Conservation (phyloP, 1,284 basidiomycete species). For the Ganoderma sinense region DNA sequence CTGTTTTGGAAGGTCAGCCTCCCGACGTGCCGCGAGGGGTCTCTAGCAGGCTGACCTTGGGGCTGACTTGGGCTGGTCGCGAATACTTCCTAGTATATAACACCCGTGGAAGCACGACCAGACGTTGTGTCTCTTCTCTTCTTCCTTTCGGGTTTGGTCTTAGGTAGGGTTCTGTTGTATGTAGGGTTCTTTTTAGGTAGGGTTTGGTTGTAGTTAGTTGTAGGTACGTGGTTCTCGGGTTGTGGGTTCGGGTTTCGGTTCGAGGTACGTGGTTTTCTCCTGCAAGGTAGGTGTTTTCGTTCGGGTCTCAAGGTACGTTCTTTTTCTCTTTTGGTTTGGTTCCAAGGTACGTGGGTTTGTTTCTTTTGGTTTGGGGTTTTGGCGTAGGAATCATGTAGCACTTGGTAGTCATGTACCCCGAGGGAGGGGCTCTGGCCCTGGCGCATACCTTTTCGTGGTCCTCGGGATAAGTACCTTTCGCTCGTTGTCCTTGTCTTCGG, state of each 20-base stretch:
- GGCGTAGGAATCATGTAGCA: slow-evolving; percentile 2
- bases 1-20: not conserved
- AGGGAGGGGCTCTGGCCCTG: not conserved
- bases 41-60: not conserved
- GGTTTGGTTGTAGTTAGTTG: not conserved
- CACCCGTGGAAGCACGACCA: not conserved
- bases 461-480: slow-evolving; percentile 3
- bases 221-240: not conserved
- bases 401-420: not conserved
- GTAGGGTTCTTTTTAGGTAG: not conserved
- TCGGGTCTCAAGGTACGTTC: not conserved
- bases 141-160: not conserved
- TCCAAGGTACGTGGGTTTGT: not conserved
- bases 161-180: not conserved
- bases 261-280: not conserved
- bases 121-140: not conserved
- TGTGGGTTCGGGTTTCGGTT: not conserved
- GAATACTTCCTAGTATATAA: not conserved
- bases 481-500: not conserved
- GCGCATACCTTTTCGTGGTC: slow-evolving; percentile 3
- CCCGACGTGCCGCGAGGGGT: not conserved
- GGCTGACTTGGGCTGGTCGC: not conserved
- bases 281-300: not conserved
- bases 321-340: not conserved
- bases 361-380: not conserved